Evolutionary conservation across 2,329 filamentous ascomycete genomes (phyloP), one percentile per base, ranked within the genome.

Genomic region (Colletotrichum cereale): DNA sequence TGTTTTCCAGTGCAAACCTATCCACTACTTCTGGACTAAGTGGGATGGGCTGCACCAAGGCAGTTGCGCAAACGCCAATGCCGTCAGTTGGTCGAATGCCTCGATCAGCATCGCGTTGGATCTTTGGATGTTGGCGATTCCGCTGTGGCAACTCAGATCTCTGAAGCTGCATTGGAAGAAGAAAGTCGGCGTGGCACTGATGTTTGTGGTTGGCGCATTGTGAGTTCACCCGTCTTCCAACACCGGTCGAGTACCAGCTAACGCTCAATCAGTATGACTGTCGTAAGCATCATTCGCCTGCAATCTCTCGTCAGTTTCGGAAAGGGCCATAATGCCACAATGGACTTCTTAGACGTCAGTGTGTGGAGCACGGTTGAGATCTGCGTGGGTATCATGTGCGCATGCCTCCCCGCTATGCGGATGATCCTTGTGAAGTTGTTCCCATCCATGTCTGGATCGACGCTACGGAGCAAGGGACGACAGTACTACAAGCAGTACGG

Each of bases 31-130:
- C 74, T 90, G 88, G 88, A 81, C 77, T 0, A 77, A 77, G n/a
- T 89, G 87, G 87, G 84, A 86, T 52, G 84, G 82, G 2, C 75
- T 83, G 69, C 80, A 83, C 52, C 40, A 77, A 2, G 87, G 86
- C 0, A 75, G 69, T 4, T 89, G 87, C 73, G 77, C 85, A 14
- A 80, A 85, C 60, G 76, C 83, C 58, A 86, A 85, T 70, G 77
- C 79, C 2, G 78, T 86, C 21, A 81, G 78, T 0, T 88, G 85
- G 84, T 78, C 83, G 4, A 84, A 85, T 40, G 86, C 86, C 0
- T 81, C 76, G 2, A 81, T 86, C 60, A 85, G 83, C 65, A 87
- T 89, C 62, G 77, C 77, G 0, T 77, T 86, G 34, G 86, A 89
- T 69, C 1, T 86, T 2, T 83, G 82, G 78, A 84, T 88, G 71